Base-by-base conservation (phyloP, 2,329 filamentous ascomycete genomes). In the Xylaria sp. region DNA sequence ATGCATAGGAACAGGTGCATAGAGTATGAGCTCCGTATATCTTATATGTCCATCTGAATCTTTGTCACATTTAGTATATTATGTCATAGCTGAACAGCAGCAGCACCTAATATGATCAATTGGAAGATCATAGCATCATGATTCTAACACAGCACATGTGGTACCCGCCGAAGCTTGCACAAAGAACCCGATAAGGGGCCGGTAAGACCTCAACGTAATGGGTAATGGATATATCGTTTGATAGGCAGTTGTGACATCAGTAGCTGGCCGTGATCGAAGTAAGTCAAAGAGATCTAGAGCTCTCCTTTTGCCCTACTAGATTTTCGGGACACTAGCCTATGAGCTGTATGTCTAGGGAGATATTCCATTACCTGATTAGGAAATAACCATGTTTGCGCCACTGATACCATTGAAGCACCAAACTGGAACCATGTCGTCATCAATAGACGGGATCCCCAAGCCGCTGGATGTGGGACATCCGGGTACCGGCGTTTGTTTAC, bases 241-340 rank as follows among this genome's bases (percentile, higher is more conserved):
- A 34, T 39, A 27, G 63, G n/a, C 61, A 50, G 30, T 69, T 47
- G 71, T 75, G 73, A 75, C 73, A 75, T 75, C 74, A 74, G 68
- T 64, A 45, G 5, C 56, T 48, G n/a, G 55, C 12, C 54, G 57
- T 39, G 47, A 72, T 70, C 70, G 59, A 71, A 69, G 61, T 50
- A 34, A 39, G 3, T 66, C n/a, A 69, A 69, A 64, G 59, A 70
- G 53, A 48, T 68, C 62, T 36, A 11, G 19, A 39, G 30, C 32
- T n/a, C 9, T n/a, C 32, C 14, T 57, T 47, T 69, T 55, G 53
- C 45, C 51, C 59, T 59, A 36, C 34, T 21, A 53, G 65, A 67
- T 67, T 70, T 27, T 69, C 65, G 11, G 34, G 34, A 36, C 34
- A 11, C 7, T 60, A n/a, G 19, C 32, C 24, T 48, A 21, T 24